phyloP scores from a whole-genome alignment of 352 stramenopile species.

The Pythium periplocum region DNA sequence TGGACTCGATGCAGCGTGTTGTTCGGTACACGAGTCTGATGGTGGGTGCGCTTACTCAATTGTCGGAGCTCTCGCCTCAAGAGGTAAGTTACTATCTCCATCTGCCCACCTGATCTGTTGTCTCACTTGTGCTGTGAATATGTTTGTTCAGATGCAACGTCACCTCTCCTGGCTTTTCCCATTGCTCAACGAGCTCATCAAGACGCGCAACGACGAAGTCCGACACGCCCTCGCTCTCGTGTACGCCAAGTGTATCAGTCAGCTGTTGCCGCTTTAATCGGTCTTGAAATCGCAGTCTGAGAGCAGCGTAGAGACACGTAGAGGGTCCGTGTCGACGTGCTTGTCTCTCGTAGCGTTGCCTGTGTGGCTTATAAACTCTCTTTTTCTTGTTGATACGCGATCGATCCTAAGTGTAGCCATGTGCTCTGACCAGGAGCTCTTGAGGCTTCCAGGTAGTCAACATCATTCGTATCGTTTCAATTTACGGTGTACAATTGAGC shows the following conservation, averaged over 20 bases:
- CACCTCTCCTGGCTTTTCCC: conserved; percentile 80
- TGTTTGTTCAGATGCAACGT: conserved; percentile 37
- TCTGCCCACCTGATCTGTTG: not conserved
- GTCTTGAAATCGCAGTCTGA: too few species aligned
- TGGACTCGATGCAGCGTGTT: conserved; percentile 49
- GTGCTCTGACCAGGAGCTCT: too few species aligned
- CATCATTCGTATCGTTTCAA: too few species aligned
- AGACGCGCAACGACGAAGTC: conserved; percentile 56
- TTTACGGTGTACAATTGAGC: too few species aligned
- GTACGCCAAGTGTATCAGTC: conserved; percentile 54
- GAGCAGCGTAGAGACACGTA: too few species aligned
- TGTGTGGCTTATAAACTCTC: too few species aligned
- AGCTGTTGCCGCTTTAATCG: conserved; percentile 42
- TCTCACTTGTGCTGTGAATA: not conserved
- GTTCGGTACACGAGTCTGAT: conserved; percentile 50
- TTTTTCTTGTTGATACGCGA: too few species aligned
- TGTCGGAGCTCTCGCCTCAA: conserved; percentile 35
- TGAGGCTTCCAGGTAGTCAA: too few species aligned
- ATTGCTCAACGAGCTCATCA: conserved; percentile 69
- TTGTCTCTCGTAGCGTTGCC: too few species aligned
- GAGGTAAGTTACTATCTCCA: conserved; percentile 34
- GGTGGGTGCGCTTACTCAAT: conserved; percentile 39
- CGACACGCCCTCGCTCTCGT: conserved; percentile 54
- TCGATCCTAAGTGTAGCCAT: too few species aligned
- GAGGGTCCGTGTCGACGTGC: too few species aligned